These are phyloP conservation scores for Pyronema domesticum DNA, from an alignment of 495 filamentous ascomycete species.

Conservation along the genomic window DNA sequence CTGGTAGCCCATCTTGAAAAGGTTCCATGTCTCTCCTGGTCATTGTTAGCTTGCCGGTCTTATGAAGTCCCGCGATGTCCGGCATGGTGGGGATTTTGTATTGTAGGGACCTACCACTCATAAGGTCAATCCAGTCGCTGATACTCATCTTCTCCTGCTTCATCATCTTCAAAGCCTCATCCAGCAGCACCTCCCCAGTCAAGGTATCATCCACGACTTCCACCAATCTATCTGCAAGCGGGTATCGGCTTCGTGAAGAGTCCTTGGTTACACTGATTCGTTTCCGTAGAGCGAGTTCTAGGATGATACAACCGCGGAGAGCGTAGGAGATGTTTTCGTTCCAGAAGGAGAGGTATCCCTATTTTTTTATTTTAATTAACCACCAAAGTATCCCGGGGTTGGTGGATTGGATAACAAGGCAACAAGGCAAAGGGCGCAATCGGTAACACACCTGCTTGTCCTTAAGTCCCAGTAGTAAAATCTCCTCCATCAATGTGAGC, in stretches of 20 bases:
- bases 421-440: no score
- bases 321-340: slow-evolving; percentile 99
- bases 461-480: slow-evolving; percentile 83
- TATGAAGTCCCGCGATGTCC: neutral
- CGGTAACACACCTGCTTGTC: slow-evolving; percentile 70
- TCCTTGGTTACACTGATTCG: slow-evolving; percentile 98
- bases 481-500: slow-evolving; percentile 95
- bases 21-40: slow-evolving; percentile 93
- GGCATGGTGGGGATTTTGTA: no score
- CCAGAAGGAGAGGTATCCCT: slow-evolving; percentile 99
- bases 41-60: slow-evolving; percentile 17
- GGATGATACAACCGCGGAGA: slow-evolving; percentile 89
- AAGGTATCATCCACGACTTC: slow-evolving; percentile 94
- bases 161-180: slow-evolving; percentile 99
- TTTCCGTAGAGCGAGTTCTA: slow-evolving; percentile 88
- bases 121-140: slow-evolving; percentile 90
- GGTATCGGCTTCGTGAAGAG: slow-evolving; percentile 76
- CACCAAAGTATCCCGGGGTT: slow-evolving; percentile 1
- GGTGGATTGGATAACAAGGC: neutral
- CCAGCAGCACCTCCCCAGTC: slow-evolving; percentile 91
- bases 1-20: slow-evolving; percentile 99
- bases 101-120: slow-evolving; percentile 62
- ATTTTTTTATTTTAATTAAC: neutral
- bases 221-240: slow-evolving; percentile 77
- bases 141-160: slow-evolving; percentile 99